Conservation (phyloP, 192 early-diverging fungal species). For the Mortierella alpina region DNA sequence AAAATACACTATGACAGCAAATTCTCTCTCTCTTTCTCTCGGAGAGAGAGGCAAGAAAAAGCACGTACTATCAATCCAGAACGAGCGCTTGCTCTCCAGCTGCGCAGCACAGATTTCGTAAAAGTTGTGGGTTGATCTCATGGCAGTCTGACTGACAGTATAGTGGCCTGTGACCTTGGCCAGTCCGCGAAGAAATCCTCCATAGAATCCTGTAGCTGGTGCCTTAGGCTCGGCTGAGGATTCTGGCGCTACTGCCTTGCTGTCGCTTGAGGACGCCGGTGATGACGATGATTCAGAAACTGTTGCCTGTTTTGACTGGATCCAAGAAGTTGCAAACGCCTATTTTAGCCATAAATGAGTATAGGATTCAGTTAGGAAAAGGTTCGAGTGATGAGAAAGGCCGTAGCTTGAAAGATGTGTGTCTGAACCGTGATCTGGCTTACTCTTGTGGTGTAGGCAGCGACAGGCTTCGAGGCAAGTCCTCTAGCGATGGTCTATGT, state of each 20-base stretch:
- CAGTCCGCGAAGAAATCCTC: conserved; percentile 38
- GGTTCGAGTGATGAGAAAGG: neutral
- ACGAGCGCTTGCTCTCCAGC: conserved; percentile 56
- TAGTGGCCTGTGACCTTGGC: conserved; percentile 65
- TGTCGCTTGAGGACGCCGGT: conserved; percentile 5
- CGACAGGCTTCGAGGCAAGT: conserved; percentile 19
- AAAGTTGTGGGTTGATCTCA: conserved; percentile 60
- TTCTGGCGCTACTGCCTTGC: neutral
- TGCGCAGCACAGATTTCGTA: conserved; percentile 63
- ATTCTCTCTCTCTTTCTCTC: neutral
- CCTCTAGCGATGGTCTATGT: conserved; percentile 19
- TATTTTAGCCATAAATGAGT: neutral
- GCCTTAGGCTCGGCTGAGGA: neutral
- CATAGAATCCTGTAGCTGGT: conserved; percentile 34
- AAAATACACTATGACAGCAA: neutral
- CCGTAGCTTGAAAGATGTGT: too few relatives aligned
- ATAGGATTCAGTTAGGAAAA: neutral
- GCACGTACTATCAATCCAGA: conserved; percentile 59
- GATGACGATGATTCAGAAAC: neutral
- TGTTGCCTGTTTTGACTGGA: conserved; percentile 9
- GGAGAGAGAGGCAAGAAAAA: neutral
- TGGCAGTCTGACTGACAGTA: conserved; percentile 62
- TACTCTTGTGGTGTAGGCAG: conserved; percentile 25
- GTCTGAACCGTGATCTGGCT: neutral
- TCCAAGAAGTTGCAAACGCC: conserved; percentile 34